Evolutionary conservation across 2,329 filamentous ascomycete species (phyloP), one percentile per base, ranked within the genome.

Genomic region (Herpotrichia juniperi): DNA sequence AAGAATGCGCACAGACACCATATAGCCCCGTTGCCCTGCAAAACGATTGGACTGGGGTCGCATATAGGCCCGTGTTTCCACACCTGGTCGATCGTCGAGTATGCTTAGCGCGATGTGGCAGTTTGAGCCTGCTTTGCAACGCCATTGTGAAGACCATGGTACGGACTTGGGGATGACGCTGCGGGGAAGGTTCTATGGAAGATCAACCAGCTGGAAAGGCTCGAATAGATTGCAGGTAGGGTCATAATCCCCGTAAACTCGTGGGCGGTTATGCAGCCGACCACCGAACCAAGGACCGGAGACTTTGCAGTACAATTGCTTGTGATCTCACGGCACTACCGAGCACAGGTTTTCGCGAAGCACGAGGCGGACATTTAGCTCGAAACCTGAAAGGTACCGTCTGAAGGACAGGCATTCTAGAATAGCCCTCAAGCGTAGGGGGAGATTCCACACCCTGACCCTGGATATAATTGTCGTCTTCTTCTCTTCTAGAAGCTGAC

Each of bases 401-500:
- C 12, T 17, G 16, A 19, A 17, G 9, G 34, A 21, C 34, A 37
- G 17, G 34, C 34, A 37, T 19, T 37, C 34, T 17, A 37, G 17
- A 17, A 19, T n/a, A 37, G 9, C 6, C n/a, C 34, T 7, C n/a
- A 21, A 5, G 34, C 16, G 6, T 37, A 17, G 16, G 34, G 34
- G 34, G 14, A 37, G 34, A 37, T 19, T 28, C 7, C 26, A 28
- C 7, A n/a, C 31, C 31, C 31, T 34, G 11, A n/a, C 16, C 31
- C 4, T 37, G 8, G 34, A 39, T 51, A 44, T 26, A 34, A 48
- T 24, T 51, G 52, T 39, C 52, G 48, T 32, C 32, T 43, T 51
- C 48, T 40, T 43, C 37, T 54, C 26, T 56, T 56, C 53, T 47
- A 56, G 53, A 56, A 50, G 53, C 53, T 56, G 50, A 56, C 50